Evolutionary conservation across 2,329 filamentous ascomycete genomes (phyloP).

Genomic region (Fusarium pseudocircinatum): DNA sequence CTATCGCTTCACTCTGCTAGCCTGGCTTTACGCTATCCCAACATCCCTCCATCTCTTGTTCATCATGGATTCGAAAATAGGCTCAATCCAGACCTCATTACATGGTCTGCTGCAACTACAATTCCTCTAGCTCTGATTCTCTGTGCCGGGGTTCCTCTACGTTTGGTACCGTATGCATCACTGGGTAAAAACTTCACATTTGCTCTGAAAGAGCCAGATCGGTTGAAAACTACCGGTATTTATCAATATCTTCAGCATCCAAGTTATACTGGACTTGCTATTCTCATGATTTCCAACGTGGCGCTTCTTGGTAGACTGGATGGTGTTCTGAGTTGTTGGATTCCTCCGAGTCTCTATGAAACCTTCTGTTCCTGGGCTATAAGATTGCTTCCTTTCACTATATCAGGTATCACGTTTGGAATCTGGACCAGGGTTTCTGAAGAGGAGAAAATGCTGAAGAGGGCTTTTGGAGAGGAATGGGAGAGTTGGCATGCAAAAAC

Average conservation of each 20-base stretch:
- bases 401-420: constrained; percentile 30
- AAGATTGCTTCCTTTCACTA: not conserved
- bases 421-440: constrained; percentile 53
- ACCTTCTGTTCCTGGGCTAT: not conserved
- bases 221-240: constrained; percentile 57
- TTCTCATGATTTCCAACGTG: constrained; percentile 47
- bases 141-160: constrained; percentile 45
- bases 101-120: constrained; percentile 50
- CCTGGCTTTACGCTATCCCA: constrained; percentile 27
- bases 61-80: constrained; percentile 45
- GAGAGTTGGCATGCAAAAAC: constrained; percentile 58
- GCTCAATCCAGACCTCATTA: constrained; percentile 46
- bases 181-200: constrained; percentile 66
- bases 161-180: constrained; percentile 52
- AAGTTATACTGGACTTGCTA: constrained; percentile 57
- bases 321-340: constrained; percentile 52
- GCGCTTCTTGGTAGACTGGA: constrained; percentile 51
- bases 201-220: constrained; percentile 56
- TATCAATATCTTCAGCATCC: constrained; percentile 63
- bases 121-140: constrained; percentile 49
- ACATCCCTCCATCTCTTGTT: constrained; percentile 39
- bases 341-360: constrained; percentile 40
- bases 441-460: constrained; percentile 61
- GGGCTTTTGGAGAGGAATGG: constrained; percentile 59
- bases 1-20: constrained; percentile 37